Base-by-base conservation (phyloP, 208 protist genomes). In the Trypanosoma avium region DNA sequence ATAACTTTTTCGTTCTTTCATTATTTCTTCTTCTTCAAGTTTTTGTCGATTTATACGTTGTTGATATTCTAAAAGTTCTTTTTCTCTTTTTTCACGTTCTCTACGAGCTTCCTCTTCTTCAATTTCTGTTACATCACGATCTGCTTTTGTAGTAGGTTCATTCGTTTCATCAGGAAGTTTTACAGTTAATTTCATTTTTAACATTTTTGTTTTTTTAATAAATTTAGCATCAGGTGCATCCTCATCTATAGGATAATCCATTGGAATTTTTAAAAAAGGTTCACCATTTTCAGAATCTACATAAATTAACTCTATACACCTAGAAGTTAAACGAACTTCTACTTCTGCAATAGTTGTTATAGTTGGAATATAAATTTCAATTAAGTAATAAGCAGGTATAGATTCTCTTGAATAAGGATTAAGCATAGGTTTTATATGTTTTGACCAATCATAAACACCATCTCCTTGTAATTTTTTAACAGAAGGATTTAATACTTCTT, bases 241-340 rank as follows among this genome's bases (percentile, higher is more conserved):
- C 21, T 88, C 76, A n/a, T 63, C 71, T 50, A 95, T 76, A 3
- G 88, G 92, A 69, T 90, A 97, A 57, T 85, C 82, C 26, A 97
- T 75, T 5, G 77, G 73, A 12, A 85, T 75, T 0, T 54, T 67
- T 42, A 93, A 67, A 64, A 94, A 92, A 0, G 86, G 77, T 8
- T 32, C 64, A 21, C 54, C 67, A 27, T 73, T 47, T 15, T 75
- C 73, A 1, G 77, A 63, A 53, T 90, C 88, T 19, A 88, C 74
- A 69, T 86, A 86, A 56, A 68, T 78, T 55, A 83, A 80, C 49
- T 86, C 67, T 12, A 95, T 36, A 26, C 46, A 65, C 32, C 77
- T 80, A 10, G 68, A 43, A 19, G 54, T 71, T 7, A 93, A 21
- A 32, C 82, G 79, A 29, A 94, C 86, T 19, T 93, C 86, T 4